Evolutionary conservation across 352 stramenopile genomes (phyloP).

Genomic region (Phytophthora crassamura): DNA sequence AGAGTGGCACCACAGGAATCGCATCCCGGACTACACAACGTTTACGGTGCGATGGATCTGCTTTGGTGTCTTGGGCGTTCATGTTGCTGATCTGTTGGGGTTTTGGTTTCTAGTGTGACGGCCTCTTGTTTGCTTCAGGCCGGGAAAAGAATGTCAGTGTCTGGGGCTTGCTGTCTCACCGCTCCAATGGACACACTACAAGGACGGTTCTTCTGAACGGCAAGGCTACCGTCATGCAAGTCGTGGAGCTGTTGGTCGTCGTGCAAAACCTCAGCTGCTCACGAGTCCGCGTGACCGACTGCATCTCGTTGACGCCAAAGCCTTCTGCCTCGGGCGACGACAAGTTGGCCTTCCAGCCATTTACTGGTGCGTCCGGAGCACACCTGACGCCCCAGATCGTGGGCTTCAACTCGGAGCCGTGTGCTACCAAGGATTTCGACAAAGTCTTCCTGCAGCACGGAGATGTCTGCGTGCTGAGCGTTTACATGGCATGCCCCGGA

Average conservation of each 20-base stretch:
- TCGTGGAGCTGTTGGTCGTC: slow-evolving; percentile 64
- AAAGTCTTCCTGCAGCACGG: slow-evolving; percentile 46
- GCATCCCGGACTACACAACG: slow-evolving; percentile 41
- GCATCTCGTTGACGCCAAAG: slow-evolving; percentile 31
- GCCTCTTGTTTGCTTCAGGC: slow-evolving; percentile 45
- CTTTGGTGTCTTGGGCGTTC: not conserved
- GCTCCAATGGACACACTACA: slow-evolving; percentile 66
- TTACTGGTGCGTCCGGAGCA: slow-evolving; percentile 44
- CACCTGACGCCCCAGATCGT: slow-evolving; percentile 54
- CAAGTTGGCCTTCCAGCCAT: slow-evolving; percentile 33
- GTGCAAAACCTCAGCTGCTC: slow-evolving; percentile 50
- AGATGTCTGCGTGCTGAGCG: slow-evolving; percentile 57
- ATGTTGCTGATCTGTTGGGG: slow-evolving; percentile 3
- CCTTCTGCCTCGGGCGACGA: not conserved
- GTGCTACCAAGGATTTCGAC: slow-evolving; percentile 27
- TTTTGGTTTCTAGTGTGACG: slow-evolving; percentile 21
- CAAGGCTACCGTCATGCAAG: slow-evolving; percentile 55
- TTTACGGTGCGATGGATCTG: slow-evolving; percentile 40
- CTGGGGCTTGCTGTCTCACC: slow-evolving; percentile 54
- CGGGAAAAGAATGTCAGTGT: slow-evolving; percentile 30
- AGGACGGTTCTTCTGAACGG: slow-evolving; percentile 54
- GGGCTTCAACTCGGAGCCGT: slow-evolving; percentile 42
- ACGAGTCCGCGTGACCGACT: slow-evolving; percentile 43
- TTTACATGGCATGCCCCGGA: slow-evolving; percentile 57
- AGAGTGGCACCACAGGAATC: slow-evolving; percentile 43